Percentiles rank a stretch among this genome's conserved stretches.
Conservation (phyloP, 169 alveolate genomes). For the Toxoplasma gondii region DNA sequence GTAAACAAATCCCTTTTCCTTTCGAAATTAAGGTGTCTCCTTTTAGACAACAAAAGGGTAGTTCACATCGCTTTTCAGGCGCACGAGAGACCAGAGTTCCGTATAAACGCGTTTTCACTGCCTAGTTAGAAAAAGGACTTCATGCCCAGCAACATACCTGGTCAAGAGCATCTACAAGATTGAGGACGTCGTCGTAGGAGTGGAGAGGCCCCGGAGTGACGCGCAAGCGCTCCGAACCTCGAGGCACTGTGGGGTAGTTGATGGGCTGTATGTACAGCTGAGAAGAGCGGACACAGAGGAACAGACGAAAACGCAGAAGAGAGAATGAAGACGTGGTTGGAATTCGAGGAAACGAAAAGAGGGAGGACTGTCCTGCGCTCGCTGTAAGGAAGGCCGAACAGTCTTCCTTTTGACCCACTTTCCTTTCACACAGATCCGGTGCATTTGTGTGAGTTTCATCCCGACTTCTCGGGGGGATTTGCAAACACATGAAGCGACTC, state of each 20-base stretch:
- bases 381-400: not conserved
- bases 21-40: too few species aligned
- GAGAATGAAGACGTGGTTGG: not conserved
- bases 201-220: constrained; percentile 89
- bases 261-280: constrained; percentile 88
- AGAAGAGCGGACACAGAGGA: not conserved
- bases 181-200: constrained; percentile 79
- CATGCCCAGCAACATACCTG: not conserved
- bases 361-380: not conserved
- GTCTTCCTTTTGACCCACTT: too few species aligned
- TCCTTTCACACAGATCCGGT: too few species aligned
- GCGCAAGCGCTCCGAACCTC: constrained; percentile 86
- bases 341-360: not conserved
- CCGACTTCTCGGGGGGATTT: too few species aligned
- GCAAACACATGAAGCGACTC: too few species aligned
- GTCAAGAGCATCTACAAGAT: constrained; percentile 70
- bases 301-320: not conserved
- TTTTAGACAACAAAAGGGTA: too few species aligned
- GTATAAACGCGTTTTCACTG: too few species aligned
- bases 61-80: too few species aligned
- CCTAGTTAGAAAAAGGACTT: too few species aligned
- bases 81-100: too few species aligned
- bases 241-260: constrained; percentile 90
- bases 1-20: too few species aligned
- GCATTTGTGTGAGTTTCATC: too few species aligned